Percentiles rank a stretch among this genome's conserved stretches.
Evolutionary conservation across 768 basidiomycete genomes (phyloP).

Genomic region (Sistotremastrum suecicum): DNA sequence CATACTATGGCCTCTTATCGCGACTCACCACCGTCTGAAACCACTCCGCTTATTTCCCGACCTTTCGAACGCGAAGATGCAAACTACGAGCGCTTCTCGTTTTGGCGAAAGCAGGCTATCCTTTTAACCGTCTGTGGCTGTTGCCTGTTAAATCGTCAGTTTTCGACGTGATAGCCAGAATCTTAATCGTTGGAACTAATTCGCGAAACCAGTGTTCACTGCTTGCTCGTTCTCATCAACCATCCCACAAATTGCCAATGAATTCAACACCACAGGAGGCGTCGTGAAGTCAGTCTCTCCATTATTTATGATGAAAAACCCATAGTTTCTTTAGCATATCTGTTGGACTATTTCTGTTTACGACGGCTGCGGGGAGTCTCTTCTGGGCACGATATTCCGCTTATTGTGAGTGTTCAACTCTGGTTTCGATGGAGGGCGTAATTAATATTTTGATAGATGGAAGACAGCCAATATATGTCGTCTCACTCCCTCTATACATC

Average conservation of each 20-base stretch:
- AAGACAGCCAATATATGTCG: constrained; percentile 43
- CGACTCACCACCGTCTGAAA: no score
- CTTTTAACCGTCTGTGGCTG: no score
- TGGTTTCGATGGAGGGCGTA: neutral
- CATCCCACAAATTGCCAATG: constrained; percentile 57
- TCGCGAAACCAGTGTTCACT: constrained; percentile 39
- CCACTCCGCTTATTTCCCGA: no score
- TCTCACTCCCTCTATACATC: constrained; percentile 41
- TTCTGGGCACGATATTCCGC: constrained; percentile 38
- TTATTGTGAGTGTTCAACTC: constrained; percentile 25
- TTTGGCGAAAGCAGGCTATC: no score
- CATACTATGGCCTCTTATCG: no score
- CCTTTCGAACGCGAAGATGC: no score
- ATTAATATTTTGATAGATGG: constrained; percentile 34
- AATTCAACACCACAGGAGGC: constrained; percentile 41
- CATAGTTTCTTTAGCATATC: constrained; percentile 21
- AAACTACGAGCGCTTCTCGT: no score
- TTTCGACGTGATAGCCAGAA: no score
- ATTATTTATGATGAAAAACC: no score
- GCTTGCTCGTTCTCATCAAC: constrained; percentile 58
- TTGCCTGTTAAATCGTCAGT: no score
- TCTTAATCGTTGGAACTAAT: no score
- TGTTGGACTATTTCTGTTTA: constrained; percentile 36
- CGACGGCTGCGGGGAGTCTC: constrained; percentile 30
- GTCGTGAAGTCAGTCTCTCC: constrained; percentile 35